phyloP scores from a whole-genome alignment of 75 land plant species.

The Sequoiadendron giganteum region DNA sequence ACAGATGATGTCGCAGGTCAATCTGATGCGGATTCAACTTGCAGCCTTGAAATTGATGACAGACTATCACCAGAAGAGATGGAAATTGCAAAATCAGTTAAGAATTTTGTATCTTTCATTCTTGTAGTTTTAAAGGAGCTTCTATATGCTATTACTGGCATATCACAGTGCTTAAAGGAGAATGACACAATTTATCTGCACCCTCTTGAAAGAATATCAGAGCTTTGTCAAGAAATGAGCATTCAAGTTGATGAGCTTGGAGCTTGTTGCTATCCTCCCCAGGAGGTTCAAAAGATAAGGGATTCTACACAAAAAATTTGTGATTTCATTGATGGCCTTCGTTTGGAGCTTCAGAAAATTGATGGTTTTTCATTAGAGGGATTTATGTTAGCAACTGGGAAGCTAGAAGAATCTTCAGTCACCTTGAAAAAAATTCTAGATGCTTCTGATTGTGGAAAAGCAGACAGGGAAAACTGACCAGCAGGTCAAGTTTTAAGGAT shows the following conservation, averaged over 20 bases:
- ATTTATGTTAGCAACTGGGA: constrained; percentile 2
- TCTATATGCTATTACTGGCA: constrained; percentile 58
- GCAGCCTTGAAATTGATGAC: constrained; percentile 50
- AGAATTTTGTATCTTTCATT: constrained; percentile 34
- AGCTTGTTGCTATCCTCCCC: constrained; percentile 92
- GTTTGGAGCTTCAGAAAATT: constrained; percentile 31
- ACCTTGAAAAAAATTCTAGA: background rate
- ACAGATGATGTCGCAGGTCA: constrained; percentile 29
- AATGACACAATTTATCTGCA: background rate
- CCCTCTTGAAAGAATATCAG: constrained; percentile 53
- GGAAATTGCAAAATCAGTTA: constrained; percentile 53
- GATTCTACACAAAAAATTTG: constrained; percentile 30
- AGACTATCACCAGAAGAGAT: constrained; percentile 81
- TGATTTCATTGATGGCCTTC: constrained; percentile 22
- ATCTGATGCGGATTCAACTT: constrained; percentile 16
- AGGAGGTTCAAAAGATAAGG: constrained; percentile 61
- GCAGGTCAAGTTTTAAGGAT: background rate
- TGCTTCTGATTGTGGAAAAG: background rate
- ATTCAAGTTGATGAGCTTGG: constrained; percentile 85
- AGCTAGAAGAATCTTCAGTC: background rate
- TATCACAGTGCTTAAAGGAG: constrained; percentile 36
- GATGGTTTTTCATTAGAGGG: constrained; percentile 18
- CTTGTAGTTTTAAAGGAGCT: constrained; percentile 69
- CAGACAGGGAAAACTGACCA: background rate
- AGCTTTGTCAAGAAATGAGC: constrained; percentile 56